These are phyloP conservation scores for Naganishia sp. DNA, from an alignment of 1,284 basidiomycete genomes.

Conservation along the genomic window DNA sequence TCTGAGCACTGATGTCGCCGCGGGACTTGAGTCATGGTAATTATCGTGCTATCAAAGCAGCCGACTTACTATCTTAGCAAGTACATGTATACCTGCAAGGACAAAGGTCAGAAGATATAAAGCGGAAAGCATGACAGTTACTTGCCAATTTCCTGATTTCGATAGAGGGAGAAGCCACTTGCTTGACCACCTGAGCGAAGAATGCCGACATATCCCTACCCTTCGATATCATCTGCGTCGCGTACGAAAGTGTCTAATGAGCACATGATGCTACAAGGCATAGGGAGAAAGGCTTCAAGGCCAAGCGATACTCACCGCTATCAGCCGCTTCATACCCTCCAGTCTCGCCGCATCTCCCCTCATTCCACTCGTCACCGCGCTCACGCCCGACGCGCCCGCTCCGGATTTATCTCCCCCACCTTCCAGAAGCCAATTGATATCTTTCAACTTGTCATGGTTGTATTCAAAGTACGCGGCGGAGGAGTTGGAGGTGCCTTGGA, in stretches of 20 bases:
- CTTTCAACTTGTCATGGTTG: slow-evolving; percentile 52
- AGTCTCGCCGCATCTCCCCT: slow-evolving; percentile 58
- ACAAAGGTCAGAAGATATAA: not conserved
- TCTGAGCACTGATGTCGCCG: slow-evolving; percentile 61
- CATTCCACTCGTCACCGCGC: slow-evolving; percentile 14
- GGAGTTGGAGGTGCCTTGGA: slow-evolving; percentile 42
- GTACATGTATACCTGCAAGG: slow-evolving; percentile 71
- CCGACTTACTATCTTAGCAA: slow-evolving; percentile 72
- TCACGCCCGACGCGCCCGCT: slow-evolving; percentile 58
- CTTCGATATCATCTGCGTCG: slow-evolving; percentile 78
- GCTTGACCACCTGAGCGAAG: slow-evolving; percentile 93
- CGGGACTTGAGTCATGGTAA: too few species aligned
- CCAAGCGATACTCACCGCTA: slow-evolving; percentile 66
- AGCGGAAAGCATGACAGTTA: not conserved
- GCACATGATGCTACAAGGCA: slow-evolving; percentile 3
- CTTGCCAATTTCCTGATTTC: slow-evolving; percentile 90
- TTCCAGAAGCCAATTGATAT: slow-evolving; percentile 80
- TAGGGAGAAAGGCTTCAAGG: too few species aligned
- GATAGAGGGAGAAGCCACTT: slow-evolving; percentile 83
- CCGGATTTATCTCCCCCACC: slow-evolving; percentile 66
- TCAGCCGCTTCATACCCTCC: slow-evolving; percentile 88
- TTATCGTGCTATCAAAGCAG: too few species aligned
- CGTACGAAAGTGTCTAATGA: too few species aligned
- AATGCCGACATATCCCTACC: slow-evolving; percentile 86
- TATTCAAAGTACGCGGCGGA: slow-evolving; percentile 53